These are phyloP conservation scores for Leptoxyphium fumago DNA, from an alignment of 2,329 filamentous ascomycete genomes.

Conservation along the genomic window DNA sequence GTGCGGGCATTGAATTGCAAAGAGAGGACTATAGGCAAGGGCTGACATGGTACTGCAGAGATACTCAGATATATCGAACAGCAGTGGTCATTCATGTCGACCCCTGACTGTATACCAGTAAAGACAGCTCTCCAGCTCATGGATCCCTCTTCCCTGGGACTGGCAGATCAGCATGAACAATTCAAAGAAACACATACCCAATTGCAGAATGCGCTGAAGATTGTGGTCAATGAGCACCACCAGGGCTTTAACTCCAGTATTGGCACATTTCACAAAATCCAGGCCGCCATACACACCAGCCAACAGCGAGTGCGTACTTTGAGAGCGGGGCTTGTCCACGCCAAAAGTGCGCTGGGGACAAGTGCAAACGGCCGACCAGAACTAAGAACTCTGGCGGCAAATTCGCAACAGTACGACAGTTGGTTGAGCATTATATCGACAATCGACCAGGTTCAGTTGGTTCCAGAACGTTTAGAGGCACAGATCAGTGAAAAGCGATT, in stretches of 20 bases:
- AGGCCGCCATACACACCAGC: conserved; percentile 77
- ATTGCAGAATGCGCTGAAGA: conserved; percentile 83
- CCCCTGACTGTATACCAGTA: conserved; percentile 77
- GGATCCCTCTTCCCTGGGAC: conserved; percentile 82
- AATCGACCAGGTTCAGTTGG: conserved; percentile 66
- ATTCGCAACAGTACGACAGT: conserved; percentile 81
- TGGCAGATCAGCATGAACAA: conserved; percentile 72
- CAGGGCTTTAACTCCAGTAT: conserved; percentile 99
- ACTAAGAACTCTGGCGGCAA: conserved; percentile 72
- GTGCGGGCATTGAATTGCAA: conserved; percentile 12
- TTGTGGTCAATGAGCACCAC: conserved; percentile 95
- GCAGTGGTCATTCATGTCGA: conserved; percentile 87
- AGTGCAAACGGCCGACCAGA: conserved; percentile 75
- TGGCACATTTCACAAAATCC: conserved; percentile 97
- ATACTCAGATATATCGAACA: conserved; percentile 69
- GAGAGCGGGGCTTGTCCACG: conserved; percentile 66
- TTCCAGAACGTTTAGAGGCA: conserved; percentile 86
- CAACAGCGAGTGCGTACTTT: conserved; percentile 72
- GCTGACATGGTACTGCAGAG: conserved; percentile 22
- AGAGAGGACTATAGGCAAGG: conserved; percentile 1
- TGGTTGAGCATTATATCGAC: conserved; percentile 63
- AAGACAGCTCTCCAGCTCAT: conserved; percentile 90
- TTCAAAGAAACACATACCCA: conserved; percentile 75
- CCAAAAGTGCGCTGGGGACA: conserved; percentile 70
- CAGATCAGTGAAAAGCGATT: conserved; percentile 95